Percentiles rank a stretch among this genome's conserved stretches.
Conservation (phyloP, 176 grass and related monocot species). For the Eremochloa ophiuroides region DNA sequence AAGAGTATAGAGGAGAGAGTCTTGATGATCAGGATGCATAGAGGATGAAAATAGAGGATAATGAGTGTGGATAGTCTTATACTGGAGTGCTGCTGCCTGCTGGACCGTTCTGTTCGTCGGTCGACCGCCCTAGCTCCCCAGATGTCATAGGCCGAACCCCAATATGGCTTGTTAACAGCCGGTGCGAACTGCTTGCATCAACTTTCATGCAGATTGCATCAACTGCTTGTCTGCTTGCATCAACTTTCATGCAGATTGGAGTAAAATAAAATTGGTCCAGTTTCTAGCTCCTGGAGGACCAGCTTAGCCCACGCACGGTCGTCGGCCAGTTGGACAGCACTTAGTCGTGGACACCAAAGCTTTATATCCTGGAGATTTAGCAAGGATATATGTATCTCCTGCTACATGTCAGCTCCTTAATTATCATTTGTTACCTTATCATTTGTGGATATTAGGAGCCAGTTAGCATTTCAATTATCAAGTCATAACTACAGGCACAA, state of each 20-base stretch:
- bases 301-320: conserved; percentile 10
- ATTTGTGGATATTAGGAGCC: background rate
- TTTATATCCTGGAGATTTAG: conserved; percentile 11
- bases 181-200: conserved; percentile 10
- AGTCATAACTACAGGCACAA: background rate
- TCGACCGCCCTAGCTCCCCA: background rate
- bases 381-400: background rate
- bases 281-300: conserved; percentile 19
- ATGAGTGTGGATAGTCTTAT: no score
- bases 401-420: background rate
- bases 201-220: conserved; percentile 20
- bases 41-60: no score
- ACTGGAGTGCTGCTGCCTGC: background rate
- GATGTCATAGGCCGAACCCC: conserved; percentile 26
- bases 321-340: background rate
- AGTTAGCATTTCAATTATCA: background rate
- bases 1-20: no score
- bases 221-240: no score
- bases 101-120: background rate
- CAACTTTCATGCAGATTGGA: no score
- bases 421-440: background rate
- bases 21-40: no score
- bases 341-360: background rate
- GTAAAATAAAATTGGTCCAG: conserved; percentile 7
- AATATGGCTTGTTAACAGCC: no score